Base-by-base conservation (phyloP, 2,329 filamentous ascomycete genomes). In the Capronia americana region DNA sequence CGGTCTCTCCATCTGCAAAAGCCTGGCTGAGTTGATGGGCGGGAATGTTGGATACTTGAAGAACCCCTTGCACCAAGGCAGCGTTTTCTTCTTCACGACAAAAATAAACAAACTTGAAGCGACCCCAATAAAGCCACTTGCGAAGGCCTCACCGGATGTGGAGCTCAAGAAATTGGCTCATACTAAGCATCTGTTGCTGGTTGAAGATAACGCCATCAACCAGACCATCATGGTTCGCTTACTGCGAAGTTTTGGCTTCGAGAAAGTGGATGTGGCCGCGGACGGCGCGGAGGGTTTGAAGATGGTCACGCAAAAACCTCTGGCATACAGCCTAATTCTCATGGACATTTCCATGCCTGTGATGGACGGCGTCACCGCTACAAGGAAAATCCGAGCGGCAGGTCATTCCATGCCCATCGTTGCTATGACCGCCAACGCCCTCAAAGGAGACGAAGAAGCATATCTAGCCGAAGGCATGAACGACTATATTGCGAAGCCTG, bases 221-320 rank as follows among this genome's bases (percentile, higher is more conserved):
- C 79, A 80, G 54, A 79, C 76, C 3, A 76, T 81, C 38, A 79
- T 88, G 11, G 79, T 87, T 63, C 86, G 86, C 54, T 87, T 89
- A 85, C 78, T 89, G 58, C 79, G 79, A 44, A 72, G 82, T 8
- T 81, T 83, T 73, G 79, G 80, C 5, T 77, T 83, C 4, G 80
- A 80, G 66, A 91, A 96, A 74, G 71, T 83, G 0, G 80, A 80
- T 46, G 92, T 97, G 17, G 93, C 93, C 59, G 91, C 92, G 74
- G 90, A 92, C 73, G 90, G 90, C 0, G 91, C 95, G 76, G 92
- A 97, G 78, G 93, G 93, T 0, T 90, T 93, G 64, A 74, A 74
- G 3, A 74, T 80, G 70, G 73, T 84, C 1, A 77, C 77, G 7
- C 75, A 78, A 62, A 92, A 96, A 68, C 82, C 90, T 23, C 92